Conservation (phyloP, 768 basidiomycete species). For the Auriscalpium orientale region DNA sequence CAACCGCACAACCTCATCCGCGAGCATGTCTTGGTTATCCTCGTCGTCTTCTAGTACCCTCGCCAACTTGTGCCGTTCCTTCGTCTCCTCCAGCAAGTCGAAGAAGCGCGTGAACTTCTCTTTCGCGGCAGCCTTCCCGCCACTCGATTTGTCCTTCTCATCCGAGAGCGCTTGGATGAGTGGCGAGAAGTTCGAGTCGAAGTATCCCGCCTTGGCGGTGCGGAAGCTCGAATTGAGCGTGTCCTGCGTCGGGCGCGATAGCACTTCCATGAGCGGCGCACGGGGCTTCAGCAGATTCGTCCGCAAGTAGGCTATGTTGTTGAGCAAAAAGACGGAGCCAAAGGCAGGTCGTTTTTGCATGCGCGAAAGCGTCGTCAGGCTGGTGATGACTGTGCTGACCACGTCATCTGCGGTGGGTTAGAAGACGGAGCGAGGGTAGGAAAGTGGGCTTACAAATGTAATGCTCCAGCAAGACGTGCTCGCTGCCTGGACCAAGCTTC, state of each 20-base stretch:
- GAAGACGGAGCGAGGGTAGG: background rate
- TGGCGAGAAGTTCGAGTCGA: conserved; percentile 75
- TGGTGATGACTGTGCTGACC: conserved; percentile 54
- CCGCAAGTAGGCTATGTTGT: conserved; percentile 69
- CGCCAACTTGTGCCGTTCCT: conserved; percentile 66
- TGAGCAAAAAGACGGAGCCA: conserved; percentile 70
- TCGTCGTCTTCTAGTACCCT: conserved; percentile 66
- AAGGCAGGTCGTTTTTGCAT: conserved; percentile 54
- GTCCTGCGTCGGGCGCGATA: conserved; percentile 58
- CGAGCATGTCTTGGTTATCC: conserved; percentile 48
- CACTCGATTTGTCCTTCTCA: conserved; percentile 30
- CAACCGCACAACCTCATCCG: conserved; percentile 69
- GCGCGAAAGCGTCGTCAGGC: conserved; percentile 56
- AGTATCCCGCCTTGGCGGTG: conserved; percentile 78
- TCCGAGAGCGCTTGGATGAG: conserved; percentile 56
- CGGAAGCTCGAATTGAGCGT: conserved; percentile 63
- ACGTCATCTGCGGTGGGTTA: conserved; percentile 50
- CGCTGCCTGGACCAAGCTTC: conserved; percentile 46
- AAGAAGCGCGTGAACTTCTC: conserved; percentile 82
- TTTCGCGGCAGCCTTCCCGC: conserved; percentile 54
- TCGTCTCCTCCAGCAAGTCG: conserved; percentile 70
- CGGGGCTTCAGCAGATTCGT: conserved; percentile 49
- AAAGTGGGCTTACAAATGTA: conserved; percentile 50
- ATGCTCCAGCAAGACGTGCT: conserved; percentile 61
- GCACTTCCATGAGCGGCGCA: conserved; percentile 37